Evolutionary conservation across 495 filamentous ascomycete species (phyloP).

Genomic region (Lepraria neglecta): DNA sequence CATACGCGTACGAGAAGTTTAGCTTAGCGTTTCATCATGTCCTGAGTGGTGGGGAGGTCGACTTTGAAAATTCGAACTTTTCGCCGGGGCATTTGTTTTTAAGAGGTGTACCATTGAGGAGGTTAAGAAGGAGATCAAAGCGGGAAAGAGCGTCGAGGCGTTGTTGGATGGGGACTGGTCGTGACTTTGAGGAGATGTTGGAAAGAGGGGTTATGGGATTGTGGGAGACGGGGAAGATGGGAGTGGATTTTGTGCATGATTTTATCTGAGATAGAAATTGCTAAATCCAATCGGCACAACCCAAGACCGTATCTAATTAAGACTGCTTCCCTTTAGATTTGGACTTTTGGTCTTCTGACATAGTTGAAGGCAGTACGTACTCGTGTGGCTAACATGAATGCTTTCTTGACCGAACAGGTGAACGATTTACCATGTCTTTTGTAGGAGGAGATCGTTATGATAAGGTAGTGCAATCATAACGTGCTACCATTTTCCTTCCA

Average conservation of each 20-base stretch:
- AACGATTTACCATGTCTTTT: too few relatives aligned
- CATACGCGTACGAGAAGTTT: constrained; percentile 1
- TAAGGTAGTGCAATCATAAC: too few relatives aligned
- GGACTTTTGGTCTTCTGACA: neutral
- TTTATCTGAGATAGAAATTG: neutral
- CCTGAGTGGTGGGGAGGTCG: neutral
- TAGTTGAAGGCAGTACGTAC: too few relatives aligned
- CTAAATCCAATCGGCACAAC: neutral
- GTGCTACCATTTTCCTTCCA: too few relatives aligned
- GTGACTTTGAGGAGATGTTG: neutral
- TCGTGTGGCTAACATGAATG: too few relatives aligned
- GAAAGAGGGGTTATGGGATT: neutral
- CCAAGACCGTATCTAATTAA: neutral
- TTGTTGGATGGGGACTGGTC: constrained; percentile 5
- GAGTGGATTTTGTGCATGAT: neutral
- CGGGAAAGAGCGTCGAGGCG: neutral
- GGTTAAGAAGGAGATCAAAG: neutral
- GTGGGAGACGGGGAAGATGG: neutral
- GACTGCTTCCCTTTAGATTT: neutral
- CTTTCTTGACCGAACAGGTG: too few relatives aligned
- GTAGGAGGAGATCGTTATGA: too few relatives aligned
- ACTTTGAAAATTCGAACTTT: neutral
- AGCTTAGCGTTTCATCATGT: neutral
- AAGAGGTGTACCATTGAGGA: constrained; percentile 7
- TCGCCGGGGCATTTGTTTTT: neutral